Base-by-base conservation (phyloP, 306 rosid species). In the Alnus glutinosa region DNA sequence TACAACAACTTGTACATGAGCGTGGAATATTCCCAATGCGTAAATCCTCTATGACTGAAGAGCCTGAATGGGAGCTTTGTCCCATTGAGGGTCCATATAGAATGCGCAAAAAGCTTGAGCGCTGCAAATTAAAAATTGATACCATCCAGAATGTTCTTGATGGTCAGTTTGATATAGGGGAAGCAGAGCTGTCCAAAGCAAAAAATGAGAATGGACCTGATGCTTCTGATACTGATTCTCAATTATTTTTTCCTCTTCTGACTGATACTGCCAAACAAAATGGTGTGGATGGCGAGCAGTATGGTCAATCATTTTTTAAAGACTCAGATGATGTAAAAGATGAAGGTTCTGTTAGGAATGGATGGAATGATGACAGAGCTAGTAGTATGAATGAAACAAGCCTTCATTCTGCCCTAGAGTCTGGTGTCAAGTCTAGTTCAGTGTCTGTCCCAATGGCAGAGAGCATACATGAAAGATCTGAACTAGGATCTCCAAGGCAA, bases 61-160 rank as follows among this genome's bases (percentile, higher is more conserved):
- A 89, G 77, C 88, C 89, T 28, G 96, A 92, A 77, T 96, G 99
- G 97, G 90, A 96, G 80, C 99, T 96, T 77, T 96, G 99, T 78
- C 98, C 97, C 77, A 96, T 96, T 83, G 99, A 96, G 86, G 98
- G 99, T 82, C 99, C 99, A 1, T 96, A 96, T 78, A 89, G 99
- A 81, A 96, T 91, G 99, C 93, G 99, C 75, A 96, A 96, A 84
- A 96, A 96, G 76, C 93, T 96, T 75, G 99, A 96, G 84, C 83
- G 92, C 83, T 88, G 92, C 89, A 90, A 85, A 84, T 85, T 90
- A 74, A 93, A 87, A 86, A 86, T 93, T 76, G 93, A 91, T 69
- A 87, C 97, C 74, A 86, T 96, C 79, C 94, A 89, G 81, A 91
- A 89, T 86, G 87, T 94, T 86, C 90, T 93, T 82, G 98, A 90